phyloP scores from a whole-genome alignment of 768 basidiomycete genomes.

The Coprinopsis strossmayeri region DNA sequence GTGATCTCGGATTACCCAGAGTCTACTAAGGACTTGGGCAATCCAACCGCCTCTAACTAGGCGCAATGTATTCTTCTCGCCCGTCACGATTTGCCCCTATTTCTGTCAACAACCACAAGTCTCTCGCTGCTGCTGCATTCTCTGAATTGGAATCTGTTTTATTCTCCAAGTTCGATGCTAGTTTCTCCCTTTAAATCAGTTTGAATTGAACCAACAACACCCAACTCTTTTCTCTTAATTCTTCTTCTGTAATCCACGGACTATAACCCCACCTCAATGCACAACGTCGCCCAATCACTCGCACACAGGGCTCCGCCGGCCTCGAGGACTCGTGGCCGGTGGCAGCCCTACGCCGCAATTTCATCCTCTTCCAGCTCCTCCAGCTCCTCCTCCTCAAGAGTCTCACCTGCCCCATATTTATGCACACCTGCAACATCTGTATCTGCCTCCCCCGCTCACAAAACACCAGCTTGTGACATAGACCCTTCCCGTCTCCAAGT shows the following conservation, averaged over 20 bases:
- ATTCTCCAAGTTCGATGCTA: constrained; percentile 6
- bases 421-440: constrained; percentile 52
- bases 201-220: constrained; percentile 25
- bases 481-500: constrained; percentile 20
- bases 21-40: constrained; percentile 12
- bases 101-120: background rate
- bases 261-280: constrained; percentile 29
- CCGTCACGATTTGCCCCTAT: background rate
- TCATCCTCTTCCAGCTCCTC: constrained; percentile 35
- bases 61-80: constrained; percentile 3
- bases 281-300: constrained; percentile 40
- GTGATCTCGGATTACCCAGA: constrained; percentile 11
- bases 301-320: constrained; percentile 69
- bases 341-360: constrained; percentile 70
- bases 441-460: constrained; percentile 37
- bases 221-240: constrained; percentile 15
- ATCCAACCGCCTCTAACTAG: constrained; percentile 2
- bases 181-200: constrained; percentile 3
- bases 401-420: constrained; percentile 28
- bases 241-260: constrained; percentile 19
- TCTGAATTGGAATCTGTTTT: background rate
- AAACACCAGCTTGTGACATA: constrained; percentile 25
- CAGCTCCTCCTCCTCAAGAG: constrained; percentile 16
- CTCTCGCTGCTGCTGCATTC: background rate
- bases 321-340: constrained; percentile 63